phyloP scores from a whole-genome alignment of 169 alveolate species.

The Eimeria falciformis region DNA sequence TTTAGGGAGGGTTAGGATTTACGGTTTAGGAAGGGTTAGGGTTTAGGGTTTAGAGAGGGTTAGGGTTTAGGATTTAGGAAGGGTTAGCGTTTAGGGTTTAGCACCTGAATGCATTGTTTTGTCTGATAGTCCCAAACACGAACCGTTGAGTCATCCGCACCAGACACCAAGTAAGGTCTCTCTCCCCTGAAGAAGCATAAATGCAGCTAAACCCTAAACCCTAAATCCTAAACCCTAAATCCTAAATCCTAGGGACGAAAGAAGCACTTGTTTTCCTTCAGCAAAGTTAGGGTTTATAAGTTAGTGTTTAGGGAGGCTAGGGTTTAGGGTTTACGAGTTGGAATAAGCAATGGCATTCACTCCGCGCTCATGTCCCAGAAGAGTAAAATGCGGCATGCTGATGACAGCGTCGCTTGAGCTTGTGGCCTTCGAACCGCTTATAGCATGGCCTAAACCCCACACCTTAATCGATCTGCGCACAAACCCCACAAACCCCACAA shows the following conservation, averaged over 20 bases:
- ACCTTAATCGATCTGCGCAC: constrained; percentile 91
- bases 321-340: constrained; percentile 65
- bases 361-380: constrained; percentile 98
- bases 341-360: constrained; percentile 97
- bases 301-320: too few relatives aligned
- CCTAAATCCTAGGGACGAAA: constrained; percentile 15
- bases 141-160: constrained; percentile 97
- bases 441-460: constrained; percentile 91
- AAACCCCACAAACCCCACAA: constrained; percentile 3
- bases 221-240: constrained; percentile 10
- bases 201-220: constrained; percentile 71
- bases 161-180: constrained; percentile 96
- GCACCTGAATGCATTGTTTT: constrained; percentile 95
- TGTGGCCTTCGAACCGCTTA: constrained; percentile 23
- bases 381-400: constrained; percentile 94
- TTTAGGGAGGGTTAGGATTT: background rate
- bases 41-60: background rate
- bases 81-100: constrained; percentile 40
- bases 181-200: constrained; percentile 90
- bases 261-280: background rate
- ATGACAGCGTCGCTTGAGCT: constrained; percentile 80
- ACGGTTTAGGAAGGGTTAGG: background rate
- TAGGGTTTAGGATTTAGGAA: background rate
- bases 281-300: background rate
- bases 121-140: constrained; percentile 99